Base-by-base conservation (phyloP, 2,329 filamentous ascomycete species). In the Nannizzia gypsea region DNA sequence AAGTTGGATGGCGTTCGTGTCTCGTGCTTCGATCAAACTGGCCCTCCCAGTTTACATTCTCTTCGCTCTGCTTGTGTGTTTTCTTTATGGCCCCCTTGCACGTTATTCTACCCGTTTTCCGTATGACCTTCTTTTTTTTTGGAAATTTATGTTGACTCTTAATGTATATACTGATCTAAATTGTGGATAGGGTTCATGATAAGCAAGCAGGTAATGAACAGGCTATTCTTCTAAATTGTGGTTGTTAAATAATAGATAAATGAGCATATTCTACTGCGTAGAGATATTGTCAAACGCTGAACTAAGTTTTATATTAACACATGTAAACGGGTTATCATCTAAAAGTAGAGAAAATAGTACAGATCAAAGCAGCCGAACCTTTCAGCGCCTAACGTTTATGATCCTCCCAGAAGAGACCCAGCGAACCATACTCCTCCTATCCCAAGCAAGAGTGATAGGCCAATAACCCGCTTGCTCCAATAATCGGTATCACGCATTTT, bases 401-500 rank as follows among this genome's bases (percentile, higher is more conserved):
- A 11, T 36, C 59, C 61, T 15, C 57, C 54, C 20, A 61, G 31
- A 0, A 62, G 26, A 17, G 64, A 64, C 13, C 62, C 64, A 22
- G 63, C 60, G 61, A 67, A 67, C 69, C 69, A 71, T 2, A 69
- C 59, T 26, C 66, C 65, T 6, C 67, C 67, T 22, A 70, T 64
- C 6, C 67, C 68, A 20, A 63, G 61, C 8, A 71, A 62, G 15
- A 69, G 62, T 26, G 67, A 64, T n/a, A 65, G 58, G 13, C 69
- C 68, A 15, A 64, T 64, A 8, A 65, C 46, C 42, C 66, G 63
- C 26, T 67, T 66, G 22, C 60, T 60, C 66, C 67, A 69, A 34
- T 61, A 62, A 22, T 62, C 61, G 2, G 63, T 63, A 26, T 66
- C 65, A 11, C 65, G 63, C 58, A 68, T 61, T 54, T 60, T 61